A percentile compares a stretch with the other conserved stretches of the same genome.
Evolutionary conservation across 768 basidiomycete species (phyloP).

Genomic region (Solioccasus polychromus): DNA sequence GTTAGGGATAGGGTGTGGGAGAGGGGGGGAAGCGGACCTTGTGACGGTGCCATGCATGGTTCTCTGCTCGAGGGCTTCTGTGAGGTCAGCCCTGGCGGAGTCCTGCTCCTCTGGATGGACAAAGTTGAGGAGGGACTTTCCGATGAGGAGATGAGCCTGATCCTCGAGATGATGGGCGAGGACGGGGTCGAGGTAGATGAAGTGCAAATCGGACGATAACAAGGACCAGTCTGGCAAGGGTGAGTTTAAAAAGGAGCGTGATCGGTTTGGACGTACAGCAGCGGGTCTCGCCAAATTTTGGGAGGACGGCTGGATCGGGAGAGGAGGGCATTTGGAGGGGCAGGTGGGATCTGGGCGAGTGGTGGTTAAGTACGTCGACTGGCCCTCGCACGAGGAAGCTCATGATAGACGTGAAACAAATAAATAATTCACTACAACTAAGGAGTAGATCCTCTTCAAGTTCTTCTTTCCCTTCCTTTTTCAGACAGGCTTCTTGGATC

Average conservation of each 20-base stretch:
- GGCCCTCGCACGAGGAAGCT: constrained; percentile 35
- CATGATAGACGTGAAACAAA: constrained; percentile 28
- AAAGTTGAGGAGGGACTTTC: constrained; percentile 69
- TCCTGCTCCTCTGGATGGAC: constrained; percentile 84
- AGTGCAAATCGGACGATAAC: constrained; percentile 69
- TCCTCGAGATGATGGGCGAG: constrained; percentile 67
- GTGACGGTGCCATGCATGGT: constrained; percentile 85
- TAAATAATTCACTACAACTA: constrained; percentile 14
- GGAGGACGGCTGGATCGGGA: constrained; percentile 41
- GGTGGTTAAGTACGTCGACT: constrained; percentile 38
- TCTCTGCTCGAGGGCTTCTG: constrained; percentile 67
- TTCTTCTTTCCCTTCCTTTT: constrained; percentile 16
- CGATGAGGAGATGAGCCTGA: constrained; percentile 67
- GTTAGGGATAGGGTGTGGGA: constrained; percentile 18
- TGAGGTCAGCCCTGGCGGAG: constrained; percentile 71
- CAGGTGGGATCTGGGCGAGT: constrained; percentile 33
- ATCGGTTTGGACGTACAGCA: constrained; percentile 80
- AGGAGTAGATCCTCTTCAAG: constrained; percentile 18
- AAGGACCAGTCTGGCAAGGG: constrained; percentile 70
- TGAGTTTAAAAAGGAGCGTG: constrained; percentile 22
- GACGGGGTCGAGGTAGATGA: constrained; percentile 84
- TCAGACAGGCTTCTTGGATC: background rate
- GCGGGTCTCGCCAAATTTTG: constrained; percentile 67
- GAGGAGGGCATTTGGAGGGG: constrained; percentile 30
- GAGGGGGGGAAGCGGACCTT: constrained; percentile 40